These are phyloP conservation scores for Tilletiopsis washingtonensis DNA, from an alignment of 1,284 basidiomycete genomes.

Conservation along the genomic window DNA sequence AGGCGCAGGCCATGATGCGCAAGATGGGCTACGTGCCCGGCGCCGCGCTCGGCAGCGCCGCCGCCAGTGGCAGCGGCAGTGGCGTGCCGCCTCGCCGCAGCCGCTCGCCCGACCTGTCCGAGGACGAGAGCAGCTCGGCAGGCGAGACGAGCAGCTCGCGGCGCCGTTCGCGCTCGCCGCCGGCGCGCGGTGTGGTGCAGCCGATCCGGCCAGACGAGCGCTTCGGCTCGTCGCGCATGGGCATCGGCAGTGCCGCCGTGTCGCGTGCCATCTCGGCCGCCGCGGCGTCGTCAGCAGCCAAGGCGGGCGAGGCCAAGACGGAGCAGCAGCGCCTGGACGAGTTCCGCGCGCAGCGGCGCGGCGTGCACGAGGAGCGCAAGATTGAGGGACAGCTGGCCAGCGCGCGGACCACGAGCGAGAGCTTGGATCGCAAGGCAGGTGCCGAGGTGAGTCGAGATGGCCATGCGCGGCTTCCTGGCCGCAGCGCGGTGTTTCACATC, in stretches of 20 bases:
- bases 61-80: not conserved
- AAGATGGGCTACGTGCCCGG: constrained; percentile 11
- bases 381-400: constrained; percentile 1
- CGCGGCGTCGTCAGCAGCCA: not conserved
- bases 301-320: not conserved
- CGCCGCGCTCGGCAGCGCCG: constrained; percentile 1
- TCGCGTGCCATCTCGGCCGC: not conserved
- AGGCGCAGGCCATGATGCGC: constrained; percentile 11
- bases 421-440: constrained; percentile 7
- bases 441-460: constrained; percentile 3
- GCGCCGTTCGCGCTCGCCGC: not conserved
- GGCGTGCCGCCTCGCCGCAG: not conserved
- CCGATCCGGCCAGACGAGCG: not conserved
- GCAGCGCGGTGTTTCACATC: not conserved
- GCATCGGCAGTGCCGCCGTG: not conserved
- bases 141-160: too few species aligned
- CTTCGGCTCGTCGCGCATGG: not conserved
- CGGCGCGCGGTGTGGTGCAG: not conserved
- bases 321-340: not conserved
- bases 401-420: constrained; percentile 7
- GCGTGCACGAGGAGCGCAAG: not conserved
- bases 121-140: too few species aligned
- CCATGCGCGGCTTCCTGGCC: not conserved
- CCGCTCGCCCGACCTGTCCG: not conserved
- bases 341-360: constrained; percentile 1